Conservation (phyloP, 352 stramenopile genomes). For the Globisporangium radiosum region DNA sequence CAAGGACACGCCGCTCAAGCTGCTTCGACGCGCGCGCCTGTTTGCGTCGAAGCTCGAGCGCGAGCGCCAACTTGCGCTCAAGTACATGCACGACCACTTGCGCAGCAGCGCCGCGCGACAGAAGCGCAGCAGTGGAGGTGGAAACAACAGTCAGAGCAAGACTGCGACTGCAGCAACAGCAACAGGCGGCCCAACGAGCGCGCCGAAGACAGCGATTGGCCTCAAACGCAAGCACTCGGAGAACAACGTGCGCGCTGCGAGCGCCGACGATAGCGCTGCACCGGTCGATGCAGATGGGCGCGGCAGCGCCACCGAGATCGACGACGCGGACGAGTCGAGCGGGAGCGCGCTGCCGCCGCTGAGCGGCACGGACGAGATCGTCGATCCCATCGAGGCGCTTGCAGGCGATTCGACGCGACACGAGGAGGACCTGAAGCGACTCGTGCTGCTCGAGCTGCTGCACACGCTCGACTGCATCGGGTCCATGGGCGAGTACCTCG, state of each 20-base stretch:
- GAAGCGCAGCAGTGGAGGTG: constrained; percentile 20
- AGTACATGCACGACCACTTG: constrained; percentile 74
- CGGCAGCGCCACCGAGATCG: constrained; percentile 2
- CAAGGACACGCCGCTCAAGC: constrained; percentile 62
- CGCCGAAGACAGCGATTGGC: constrained; percentile 6
- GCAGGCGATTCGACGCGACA: constrained; percentile 39
- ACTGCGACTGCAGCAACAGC: not conserved
- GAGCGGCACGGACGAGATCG: not conserved
- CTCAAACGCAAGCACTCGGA: constrained; percentile 49
- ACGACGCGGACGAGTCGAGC: constrained; percentile 2
- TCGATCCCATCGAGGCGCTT: not conserved
- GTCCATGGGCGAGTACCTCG: constrained; percentile 79
- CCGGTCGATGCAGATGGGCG: not conserved
- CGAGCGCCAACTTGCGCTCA: constrained; percentile 54
- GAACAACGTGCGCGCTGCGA: constrained; percentile 8
- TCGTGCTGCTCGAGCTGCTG: constrained; percentile 78
- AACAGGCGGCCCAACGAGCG: not conserved
- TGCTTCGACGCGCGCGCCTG: constrained; percentile 64
- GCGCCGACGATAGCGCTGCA: constrained; percentile 20
- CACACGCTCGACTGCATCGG: constrained; percentile 82
- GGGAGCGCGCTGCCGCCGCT: not conserved
- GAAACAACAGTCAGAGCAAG: constrained; percentile 11
- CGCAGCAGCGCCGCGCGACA: constrained; percentile 24
- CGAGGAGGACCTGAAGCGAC: constrained; percentile 70
- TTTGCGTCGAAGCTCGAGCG: constrained; percentile 76